A percentile compares a stretch with the other conserved stretches of the same genome.
Conservation (phyloP, 371 early-diverging fungal genomes). For the Mortierella sp. region DNA sequence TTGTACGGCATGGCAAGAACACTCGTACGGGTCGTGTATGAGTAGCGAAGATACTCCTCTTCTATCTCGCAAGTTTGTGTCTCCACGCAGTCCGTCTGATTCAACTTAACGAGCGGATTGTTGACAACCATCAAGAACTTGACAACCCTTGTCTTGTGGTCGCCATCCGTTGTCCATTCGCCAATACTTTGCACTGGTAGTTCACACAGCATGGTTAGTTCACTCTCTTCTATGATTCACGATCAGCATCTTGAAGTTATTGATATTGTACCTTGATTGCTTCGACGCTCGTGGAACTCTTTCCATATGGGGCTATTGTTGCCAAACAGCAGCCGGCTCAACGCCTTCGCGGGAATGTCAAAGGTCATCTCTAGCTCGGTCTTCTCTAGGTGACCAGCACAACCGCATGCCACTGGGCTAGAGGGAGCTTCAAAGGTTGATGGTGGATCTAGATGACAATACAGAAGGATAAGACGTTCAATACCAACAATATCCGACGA, state of each 20-base stretch:
- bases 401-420: conserved; percentile 66
- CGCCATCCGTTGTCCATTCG: conserved; percentile 52
- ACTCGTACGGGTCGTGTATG: conserved; percentile 52
- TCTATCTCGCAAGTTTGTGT: conserved; percentile 61
- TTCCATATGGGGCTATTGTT: conserved; percentile 62
- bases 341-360: conserved; percentile 66
- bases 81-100: conserved; percentile 69
- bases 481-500: no score
- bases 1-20: conserved; percentile 68
- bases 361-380: conserved; percentile 66
- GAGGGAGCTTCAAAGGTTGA: conserved; percentile 59
- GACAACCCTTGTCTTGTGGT: conserved; percentile 55
- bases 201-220: no score
- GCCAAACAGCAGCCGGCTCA: conserved; percentile 70
- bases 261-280: conserved; percentile 56
- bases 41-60: conserved; percentile 59
- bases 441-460: conserved; percentile 34
- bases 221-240: no score
- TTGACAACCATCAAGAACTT: conserved; percentile 66
- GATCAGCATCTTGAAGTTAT: no score
- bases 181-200: conserved; percentile 55
- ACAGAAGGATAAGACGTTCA: no score
- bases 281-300: conserved; percentile 57
- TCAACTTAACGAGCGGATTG: conserved; percentile 66
- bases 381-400: conserved; percentile 76